Evolutionary conservation across 164 flowering plant species (phyloP), one percentile per base, ranked within the genome.

Genomic region (Macadamia integrifolia): DNA sequence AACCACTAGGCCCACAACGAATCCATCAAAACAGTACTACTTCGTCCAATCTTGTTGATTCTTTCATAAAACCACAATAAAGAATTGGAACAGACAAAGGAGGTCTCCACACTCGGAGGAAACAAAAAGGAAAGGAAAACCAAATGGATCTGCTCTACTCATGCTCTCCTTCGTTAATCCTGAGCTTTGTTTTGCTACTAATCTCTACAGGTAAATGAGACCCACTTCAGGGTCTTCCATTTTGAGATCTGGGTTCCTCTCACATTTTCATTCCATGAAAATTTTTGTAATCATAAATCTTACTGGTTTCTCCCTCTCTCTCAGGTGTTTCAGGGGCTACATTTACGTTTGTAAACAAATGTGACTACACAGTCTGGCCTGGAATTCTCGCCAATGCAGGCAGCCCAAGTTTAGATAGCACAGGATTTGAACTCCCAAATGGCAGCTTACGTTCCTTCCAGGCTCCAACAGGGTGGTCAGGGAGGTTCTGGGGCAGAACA

Each of bases 401-500:
- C 42, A 84, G 70, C 57, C 17, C 57, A 17, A 53, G 17, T 2
- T 53, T 53, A 53, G 57, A 53, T 14, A 53, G 57, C 15, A 88
- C 97, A 1, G 98, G 98, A 2, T 91, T 91, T 62, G 80, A 84
- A 73, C 95, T 93, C 11, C 9, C 73, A 3, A 78, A 75, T 35
- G 87, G 83, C 29, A 55, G 65, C 30, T 79, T 89, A 1, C 84
- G 85, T 6, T 49, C 87, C 28, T 77, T 91, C 71, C 81, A 74
- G 49, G 92, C 89, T 0, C 94, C 97, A 5, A 55, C 90, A 0
- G 89, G 92, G 7, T 93, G 98, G 98, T 87, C 96, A 2, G 98
- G 97, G 53, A 81, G 97, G 1, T 88, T 91, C 80, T 91, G 97
- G 98, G 97, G 83, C 62, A 72, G 98, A 64, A 89, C 92, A 11